phyloP scores from a whole-genome alignment of 305 asterid genomes.

The Solanum hybrid region DNA sequence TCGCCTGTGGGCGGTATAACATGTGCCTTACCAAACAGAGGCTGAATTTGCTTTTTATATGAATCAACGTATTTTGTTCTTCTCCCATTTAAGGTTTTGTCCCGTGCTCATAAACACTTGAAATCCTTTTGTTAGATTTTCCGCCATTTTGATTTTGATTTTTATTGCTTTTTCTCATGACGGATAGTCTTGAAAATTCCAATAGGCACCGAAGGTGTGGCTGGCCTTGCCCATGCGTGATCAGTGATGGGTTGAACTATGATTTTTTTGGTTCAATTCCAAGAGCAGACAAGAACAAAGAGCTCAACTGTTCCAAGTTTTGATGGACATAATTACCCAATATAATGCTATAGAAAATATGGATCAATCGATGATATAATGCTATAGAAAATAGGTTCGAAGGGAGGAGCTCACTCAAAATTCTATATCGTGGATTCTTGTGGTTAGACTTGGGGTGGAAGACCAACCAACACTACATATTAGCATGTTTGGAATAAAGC shows the following conservation, averaged over 20 bases:
- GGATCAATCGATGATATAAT: not conserved
- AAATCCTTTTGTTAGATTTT: not conserved
- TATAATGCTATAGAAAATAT: not conserved
- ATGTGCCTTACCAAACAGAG: not conserved
- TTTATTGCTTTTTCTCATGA: not conserved
- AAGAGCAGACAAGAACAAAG: not conserved
- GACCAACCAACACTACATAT: not conserved
- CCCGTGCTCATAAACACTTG: not conserved
- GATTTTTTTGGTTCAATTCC: not conserved
- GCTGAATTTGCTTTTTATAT: not conserved
- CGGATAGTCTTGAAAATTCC: not conserved
- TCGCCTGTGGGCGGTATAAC: not conserved
- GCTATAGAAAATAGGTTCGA: not conserved
- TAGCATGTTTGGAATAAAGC: not conserved
- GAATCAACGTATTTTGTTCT: not conserved
- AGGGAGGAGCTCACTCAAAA: not conserved
- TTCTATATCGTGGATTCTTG: not conserved
- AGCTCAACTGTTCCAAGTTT: not conserved
- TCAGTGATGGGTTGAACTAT: not conserved
- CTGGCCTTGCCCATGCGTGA: not conserved
- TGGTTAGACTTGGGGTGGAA: not conserved
- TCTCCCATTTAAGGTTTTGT: not conserved
- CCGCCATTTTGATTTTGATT: not conserved
- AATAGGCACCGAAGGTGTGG: not conserved
- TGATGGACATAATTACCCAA: not conserved